Percentiles rank a stretch among this genome's conserved stretches.
phyloP scores from a whole-genome alignment of 108 stramenopile genomes.

The Fistulifera solaris region DNA sequence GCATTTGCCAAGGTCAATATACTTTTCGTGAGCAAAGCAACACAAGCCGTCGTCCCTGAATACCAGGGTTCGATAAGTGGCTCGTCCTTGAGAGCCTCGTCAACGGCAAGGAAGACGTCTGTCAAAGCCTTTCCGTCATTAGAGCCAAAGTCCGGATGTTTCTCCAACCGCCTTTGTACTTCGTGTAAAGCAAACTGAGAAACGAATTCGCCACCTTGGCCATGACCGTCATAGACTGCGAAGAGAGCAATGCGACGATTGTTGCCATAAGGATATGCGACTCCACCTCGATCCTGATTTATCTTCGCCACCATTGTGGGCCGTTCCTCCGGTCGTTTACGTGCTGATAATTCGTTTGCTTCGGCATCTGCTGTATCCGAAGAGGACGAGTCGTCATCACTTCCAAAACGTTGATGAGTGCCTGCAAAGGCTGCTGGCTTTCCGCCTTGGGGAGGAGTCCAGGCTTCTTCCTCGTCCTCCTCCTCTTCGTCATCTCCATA shows the following conservation, averaged over 20 bases:
- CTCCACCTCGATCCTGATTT: constrained; percentile 93
- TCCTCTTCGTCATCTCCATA: constrained; percentile 48
- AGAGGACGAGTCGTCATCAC: neutral
- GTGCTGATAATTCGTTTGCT: neutral
- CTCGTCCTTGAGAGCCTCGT: constrained; percentile 59
- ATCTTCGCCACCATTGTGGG: constrained; percentile 48
- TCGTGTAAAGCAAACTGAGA: constrained; percentile 84
- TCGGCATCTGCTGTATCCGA: neutral
- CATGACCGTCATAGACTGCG: constrained; percentile 87
- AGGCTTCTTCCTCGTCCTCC: constrained; percentile 34
- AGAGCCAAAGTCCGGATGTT: constrained; percentile 35
- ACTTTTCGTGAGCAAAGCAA: constrained; percentile 63
- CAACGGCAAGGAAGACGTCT: constrained; percentile 72
- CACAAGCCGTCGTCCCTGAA: constrained; percentile 90
- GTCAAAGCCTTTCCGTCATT: constrained; percentile 57
- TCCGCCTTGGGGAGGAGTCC: neutral
- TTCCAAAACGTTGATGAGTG: neutral
- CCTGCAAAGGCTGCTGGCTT: too few relatives aligned
- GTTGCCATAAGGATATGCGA: constrained; percentile 85
- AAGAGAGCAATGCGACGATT: constrained; percentile 67
- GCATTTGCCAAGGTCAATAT: constrained; percentile 73
- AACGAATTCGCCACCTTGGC: constrained; percentile 86
- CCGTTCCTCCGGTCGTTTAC: neutral
- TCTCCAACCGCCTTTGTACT: constrained; percentile 56
- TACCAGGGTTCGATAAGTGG: constrained; percentile 66